phyloP scores from a whole-genome alignment of 148 eudicot species.

The Arbutus unedo region DNA sequence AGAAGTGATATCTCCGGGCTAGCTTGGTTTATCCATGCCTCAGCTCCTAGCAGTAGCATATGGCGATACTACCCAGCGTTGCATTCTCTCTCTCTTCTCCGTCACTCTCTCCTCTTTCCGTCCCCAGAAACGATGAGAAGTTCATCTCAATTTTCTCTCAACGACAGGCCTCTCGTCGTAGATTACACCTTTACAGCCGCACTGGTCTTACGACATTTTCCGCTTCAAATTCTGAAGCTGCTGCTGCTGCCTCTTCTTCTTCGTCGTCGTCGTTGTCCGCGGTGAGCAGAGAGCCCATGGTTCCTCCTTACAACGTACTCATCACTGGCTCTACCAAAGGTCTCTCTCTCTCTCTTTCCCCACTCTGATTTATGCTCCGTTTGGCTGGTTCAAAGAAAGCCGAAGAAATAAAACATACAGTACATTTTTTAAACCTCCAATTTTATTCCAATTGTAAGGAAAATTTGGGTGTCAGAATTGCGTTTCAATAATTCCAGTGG shows the following conservation, averaged over 20 bases:
- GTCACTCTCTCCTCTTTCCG: not conserved
- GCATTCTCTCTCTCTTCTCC: not conserved
- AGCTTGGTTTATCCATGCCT: not conserved
- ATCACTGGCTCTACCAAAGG: slow-evolving; percentile 92
- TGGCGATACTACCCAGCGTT: not conserved
- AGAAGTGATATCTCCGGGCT: too few species aligned
- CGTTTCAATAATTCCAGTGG: too few species aligned
- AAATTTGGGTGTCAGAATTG: too few species aligned
- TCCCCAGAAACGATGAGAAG: not conserved
- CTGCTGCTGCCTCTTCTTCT: not conserved
- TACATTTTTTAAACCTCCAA: too few species aligned
- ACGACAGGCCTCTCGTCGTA: not conserved
- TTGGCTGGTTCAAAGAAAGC: not conserved
- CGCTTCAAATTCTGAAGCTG: too few species aligned
- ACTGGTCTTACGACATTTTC: slow-evolving; percentile 17
- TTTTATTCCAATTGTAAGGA: too few species aligned
- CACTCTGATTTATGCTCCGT: not conserved
- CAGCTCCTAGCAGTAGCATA: not conserved
- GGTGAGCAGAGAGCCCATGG: slow-evolving; percentile 43
- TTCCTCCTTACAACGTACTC: slow-evolving; percentile 76
- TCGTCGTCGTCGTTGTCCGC: slow-evolving; percentile 12
- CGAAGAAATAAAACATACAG: not conserved
- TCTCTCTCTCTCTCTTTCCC: not conserved
- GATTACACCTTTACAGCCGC: not conserved
- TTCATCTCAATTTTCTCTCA: not conserved